Evolutionary conservation across 257 asterid species (phyloP).

Genomic region (Ligustrum vulgare): DNA sequence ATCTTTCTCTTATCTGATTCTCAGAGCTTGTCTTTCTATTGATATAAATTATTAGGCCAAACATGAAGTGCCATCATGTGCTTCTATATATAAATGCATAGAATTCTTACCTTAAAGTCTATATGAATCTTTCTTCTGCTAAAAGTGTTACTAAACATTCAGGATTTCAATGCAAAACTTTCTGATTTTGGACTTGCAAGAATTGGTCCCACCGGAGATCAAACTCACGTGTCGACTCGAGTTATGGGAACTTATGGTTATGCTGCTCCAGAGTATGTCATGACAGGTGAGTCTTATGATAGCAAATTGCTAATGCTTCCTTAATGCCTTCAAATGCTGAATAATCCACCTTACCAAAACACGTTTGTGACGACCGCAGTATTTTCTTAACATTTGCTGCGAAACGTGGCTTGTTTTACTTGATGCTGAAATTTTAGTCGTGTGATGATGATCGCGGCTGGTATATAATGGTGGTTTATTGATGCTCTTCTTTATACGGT

Average conservation of each 20-base stretch:
- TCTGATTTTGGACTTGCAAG: constrained; percentile 95
- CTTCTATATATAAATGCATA: background rate
- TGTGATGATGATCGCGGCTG: background rate
- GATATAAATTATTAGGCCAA: background rate
- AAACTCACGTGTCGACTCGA: constrained; percentile 95
- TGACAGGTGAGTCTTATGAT: constrained; percentile 75
- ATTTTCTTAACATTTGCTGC: background rate
- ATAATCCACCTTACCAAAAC: background rate
- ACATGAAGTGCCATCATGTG: background rate
- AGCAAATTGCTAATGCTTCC: constrained; percentile 2
- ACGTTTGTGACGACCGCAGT: background rate
- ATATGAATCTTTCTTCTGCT: background rate
- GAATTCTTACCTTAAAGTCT: background rate
- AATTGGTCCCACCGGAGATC: constrained; percentile 96
- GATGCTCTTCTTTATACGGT: background rate
- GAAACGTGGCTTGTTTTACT: background rate
- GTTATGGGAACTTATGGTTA: constrained; percentile 98
- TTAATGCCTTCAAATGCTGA: background rate
- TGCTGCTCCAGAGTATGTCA: constrained; percentile 97
- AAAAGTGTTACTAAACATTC: constrained; percentile 22
- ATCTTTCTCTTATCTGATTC: background rate
- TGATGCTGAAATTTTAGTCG: background rate
- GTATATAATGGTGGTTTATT: background rate
- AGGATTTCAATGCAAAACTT: constrained; percentile 94
- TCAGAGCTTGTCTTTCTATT: background rate